Evolutionary conservation across 1,139 yeast species (phyloP).

Genomic region (Nakaseomyces delphensis): DNA sequence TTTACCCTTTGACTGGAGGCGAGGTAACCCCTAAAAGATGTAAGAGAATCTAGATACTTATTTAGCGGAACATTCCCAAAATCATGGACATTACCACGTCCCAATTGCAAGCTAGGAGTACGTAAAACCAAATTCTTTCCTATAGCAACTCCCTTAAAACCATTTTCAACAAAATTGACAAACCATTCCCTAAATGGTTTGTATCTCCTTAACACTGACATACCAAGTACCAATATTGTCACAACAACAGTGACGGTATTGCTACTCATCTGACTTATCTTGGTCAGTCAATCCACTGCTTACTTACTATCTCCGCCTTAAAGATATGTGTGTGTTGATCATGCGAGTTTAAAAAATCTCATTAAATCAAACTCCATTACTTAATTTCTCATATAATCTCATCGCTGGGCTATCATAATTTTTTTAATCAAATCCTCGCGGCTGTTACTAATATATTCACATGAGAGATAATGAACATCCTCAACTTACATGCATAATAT

Average conservation of each 20-base stretch:
- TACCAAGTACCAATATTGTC: constrained; percentile 8
- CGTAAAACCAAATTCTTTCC: neutral
- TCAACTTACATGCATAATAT: too few species aligned
- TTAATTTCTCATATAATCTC: too few species aligned
- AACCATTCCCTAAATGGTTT: constrained; percentile 19
- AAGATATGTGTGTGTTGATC: too few species aligned
- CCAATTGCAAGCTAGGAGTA: constrained; percentile 1
- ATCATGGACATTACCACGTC: neutral
- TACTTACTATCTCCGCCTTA: too few species aligned
- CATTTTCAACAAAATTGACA: constrained; percentile 13
- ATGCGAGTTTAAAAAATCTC: too few species aligned
- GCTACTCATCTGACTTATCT: constrained; percentile 5
- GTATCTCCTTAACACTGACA: constrained; percentile 21
- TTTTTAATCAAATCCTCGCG: too few species aligned
- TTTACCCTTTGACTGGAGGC: constrained; percentile 18
- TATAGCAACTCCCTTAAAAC: constrained; percentile 8
- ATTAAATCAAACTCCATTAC: too few species aligned
- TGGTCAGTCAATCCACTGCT: constrained; percentile 2
- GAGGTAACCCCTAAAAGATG: constrained; percentile 18
- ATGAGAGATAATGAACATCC: neutral
- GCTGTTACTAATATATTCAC: too few species aligned
- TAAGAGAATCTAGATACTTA: constrained; percentile 15
- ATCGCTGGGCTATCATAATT: too few species aligned
- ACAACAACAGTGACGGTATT: constrained; percentile 10
- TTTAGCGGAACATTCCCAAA: constrained; percentile 6